Evolutionary conservation across 345 rosid genomes (phyloP).

Genomic region (Arabis alpina): DNA sequence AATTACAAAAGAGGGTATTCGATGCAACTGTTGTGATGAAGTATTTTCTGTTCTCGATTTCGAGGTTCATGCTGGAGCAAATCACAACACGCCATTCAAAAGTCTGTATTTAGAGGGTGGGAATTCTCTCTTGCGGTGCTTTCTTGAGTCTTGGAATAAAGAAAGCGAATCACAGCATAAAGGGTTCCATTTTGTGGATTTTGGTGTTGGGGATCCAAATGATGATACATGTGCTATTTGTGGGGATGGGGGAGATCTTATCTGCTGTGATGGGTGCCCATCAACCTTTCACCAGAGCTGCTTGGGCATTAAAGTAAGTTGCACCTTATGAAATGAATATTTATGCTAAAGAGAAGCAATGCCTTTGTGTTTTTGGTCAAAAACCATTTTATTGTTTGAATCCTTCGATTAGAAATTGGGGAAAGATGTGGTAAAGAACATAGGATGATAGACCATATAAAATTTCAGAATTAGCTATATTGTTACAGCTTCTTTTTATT

Average conservation of each 20-base stretch:
- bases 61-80: constrained; percentile 71
- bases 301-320: constrained; percentile 72
- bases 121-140: constrained; percentile 69
- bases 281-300: constrained; percentile 95
- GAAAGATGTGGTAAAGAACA: constrained; percentile 3
- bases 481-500: background rate
- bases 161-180: constrained; percentile 56
- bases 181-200: constrained; percentile 71
- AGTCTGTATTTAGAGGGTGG: constrained; percentile 74
- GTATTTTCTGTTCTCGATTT: constrained; percentile 57
- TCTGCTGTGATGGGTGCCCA: constrained; percentile 95
- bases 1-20: constrained; percentile 68
- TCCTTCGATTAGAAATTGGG: background rate
- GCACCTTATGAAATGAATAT: constrained; percentile 1
- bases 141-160: constrained; percentile 71
- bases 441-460: constrained; percentile 2
- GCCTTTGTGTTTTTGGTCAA: background rate
- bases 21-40: constrained; percentile 75
- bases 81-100: constrained; percentile 52
- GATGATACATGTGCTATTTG: constrained; percentile 97
- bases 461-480: background rate
- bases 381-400: background rate
- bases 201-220: constrained; percentile 74
- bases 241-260: constrained; percentile 95
- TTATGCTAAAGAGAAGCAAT: constrained; percentile 1